phyloP scores from a whole-genome alignment of 352 stramenopile genomes.

The Globisporangium solare region DNA sequence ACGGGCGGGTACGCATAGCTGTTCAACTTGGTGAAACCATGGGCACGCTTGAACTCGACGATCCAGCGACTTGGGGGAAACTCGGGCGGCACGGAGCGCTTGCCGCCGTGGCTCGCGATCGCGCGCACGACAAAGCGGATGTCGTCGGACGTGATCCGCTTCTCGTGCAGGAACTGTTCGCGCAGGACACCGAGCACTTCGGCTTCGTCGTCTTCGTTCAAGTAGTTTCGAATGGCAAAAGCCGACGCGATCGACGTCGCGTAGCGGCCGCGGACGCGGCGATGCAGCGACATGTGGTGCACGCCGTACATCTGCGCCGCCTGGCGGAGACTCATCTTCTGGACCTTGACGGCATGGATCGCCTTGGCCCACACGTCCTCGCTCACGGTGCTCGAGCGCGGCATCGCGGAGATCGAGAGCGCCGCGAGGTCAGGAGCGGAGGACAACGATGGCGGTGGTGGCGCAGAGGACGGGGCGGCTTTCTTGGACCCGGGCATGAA shows the following conservation, averaged over 20 bases:
- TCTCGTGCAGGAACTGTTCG: constrained; percentile 36
- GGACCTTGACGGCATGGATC: constrained; percentile 35
- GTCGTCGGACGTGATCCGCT: constrained; percentile 45
- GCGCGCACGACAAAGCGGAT: constrained; percentile 38
- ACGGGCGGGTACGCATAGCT: constrained; percentile 21
- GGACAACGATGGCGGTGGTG: background rate
- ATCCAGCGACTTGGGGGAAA: constrained; percentile 49
- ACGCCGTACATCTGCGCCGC: constrained; percentile 38
- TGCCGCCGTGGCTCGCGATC: constrained; percentile 34
- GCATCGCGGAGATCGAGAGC: constrained; percentile 6
- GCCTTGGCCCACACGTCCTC: constrained; percentile 39
- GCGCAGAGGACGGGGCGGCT: background rate
- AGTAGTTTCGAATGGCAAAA: constrained; percentile 17
- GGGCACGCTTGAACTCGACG: constrained; percentile 38
- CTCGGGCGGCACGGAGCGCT: constrained; percentile 28
- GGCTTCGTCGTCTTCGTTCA: constrained; percentile 31
- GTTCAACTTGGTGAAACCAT: constrained; percentile 35
- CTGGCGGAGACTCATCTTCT: constrained; percentile 40
- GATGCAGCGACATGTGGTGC: constrained; percentile 42
- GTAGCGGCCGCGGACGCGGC: constrained; percentile 15
- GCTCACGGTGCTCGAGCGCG: constrained; percentile 18
- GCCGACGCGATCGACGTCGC: background rate
- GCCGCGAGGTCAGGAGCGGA: background rate
- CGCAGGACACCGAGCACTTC: constrained; percentile 29
- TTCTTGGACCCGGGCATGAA: constrained; percentile 9